Evolutionary conservation across 768 basidiomycete genomes (phyloP).

Genomic region (Mycena crocata): DNA sequence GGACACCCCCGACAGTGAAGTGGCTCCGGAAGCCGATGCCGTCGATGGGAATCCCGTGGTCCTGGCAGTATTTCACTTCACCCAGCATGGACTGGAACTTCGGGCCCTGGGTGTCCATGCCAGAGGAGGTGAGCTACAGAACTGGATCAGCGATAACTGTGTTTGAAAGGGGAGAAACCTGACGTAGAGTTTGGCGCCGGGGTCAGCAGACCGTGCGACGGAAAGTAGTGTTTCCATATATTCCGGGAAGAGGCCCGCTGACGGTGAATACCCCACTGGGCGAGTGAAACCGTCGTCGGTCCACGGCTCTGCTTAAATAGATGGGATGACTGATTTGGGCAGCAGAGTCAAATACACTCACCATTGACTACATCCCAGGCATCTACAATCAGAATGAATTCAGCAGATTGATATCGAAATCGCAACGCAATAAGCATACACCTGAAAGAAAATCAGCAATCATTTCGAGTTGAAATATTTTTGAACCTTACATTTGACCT

Average conservation of each 20-base stretch:
- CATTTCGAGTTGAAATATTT: neutral
- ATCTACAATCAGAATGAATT: neutral
- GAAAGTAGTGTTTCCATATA: slow-evolving; percentile 57
- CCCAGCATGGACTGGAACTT: slow-evolving; percentile 56
- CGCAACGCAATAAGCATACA: slow-evolving; percentile 48
- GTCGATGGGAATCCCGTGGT: slow-evolving; percentile 54
- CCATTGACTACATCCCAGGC: slow-evolving; percentile 55
- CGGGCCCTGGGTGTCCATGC: slow-evolving; percentile 43
- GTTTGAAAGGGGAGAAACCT: neutral
- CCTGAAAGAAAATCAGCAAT: slow-evolving; percentile 30
- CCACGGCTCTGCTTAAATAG: slow-evolving; percentile 48
- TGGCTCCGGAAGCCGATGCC: slow-evolving; percentile 71
- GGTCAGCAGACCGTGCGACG: slow-evolving; percentile 56
- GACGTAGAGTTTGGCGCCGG: slow-evolving; percentile 58
- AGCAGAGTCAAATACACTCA: neutral
- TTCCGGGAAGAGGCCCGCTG: slow-evolving; percentile 38
- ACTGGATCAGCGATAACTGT: neutral
- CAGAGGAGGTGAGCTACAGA: neutral
- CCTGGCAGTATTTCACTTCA: slow-evolving; percentile 49
- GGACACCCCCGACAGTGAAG: slow-evolving; percentile 67
- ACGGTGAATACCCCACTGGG: slow-evolving; percentile 53
- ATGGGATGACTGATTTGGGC: neutral
- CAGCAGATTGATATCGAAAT: neutral
- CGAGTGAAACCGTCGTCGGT: slow-evolving; percentile 62
- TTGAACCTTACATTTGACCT: slow-evolving; percentile 56